Evolutionary conservation across 2,329 filamentous ascomycete genomes (phyloP).

Genomic region (Neofusicoccum kwambonambiense): DNA sequence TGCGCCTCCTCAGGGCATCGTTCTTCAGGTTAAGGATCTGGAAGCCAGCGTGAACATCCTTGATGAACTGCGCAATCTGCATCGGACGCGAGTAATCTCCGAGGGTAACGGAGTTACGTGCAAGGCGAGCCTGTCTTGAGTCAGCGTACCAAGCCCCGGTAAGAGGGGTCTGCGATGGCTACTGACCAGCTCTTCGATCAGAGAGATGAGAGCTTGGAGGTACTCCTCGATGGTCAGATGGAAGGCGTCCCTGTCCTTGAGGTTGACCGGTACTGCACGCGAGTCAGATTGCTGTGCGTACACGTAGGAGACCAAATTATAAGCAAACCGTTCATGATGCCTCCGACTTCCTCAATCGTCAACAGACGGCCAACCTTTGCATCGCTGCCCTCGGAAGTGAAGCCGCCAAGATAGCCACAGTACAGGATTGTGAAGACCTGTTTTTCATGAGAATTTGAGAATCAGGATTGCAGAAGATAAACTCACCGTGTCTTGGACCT

Average conservation of each 20-base stretch:
- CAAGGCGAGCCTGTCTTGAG: conserved; percentile 65
- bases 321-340: conserved; percentile 66
- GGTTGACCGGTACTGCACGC: conserved; percentile 76
- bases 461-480: conserved; percentile 29
- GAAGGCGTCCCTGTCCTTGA: conserved; percentile 86
- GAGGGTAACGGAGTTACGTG: conserved; percentile 90
- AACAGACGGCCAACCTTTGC: conserved; percentile 64
- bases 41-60: conserved; percentile 93
- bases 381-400: conserved; percentile 53
- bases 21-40: conserved; percentile 98
- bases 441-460: conserved; percentile 18
- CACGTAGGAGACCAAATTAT: background rate
- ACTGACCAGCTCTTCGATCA: conserved; percentile 79
- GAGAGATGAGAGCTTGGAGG: conserved; percentile 78
- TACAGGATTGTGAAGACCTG: conserved; percentile 60
- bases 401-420: conserved; percentile 77
- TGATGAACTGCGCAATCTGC: conserved; percentile 87
- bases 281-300: background rate
- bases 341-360: conserved; percentile 84
- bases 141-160: background rate
- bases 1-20: conserved; percentile 80
- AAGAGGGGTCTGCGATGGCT: conserved; percentile 19
- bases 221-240: conserved; percentile 98
- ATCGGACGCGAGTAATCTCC: conserved; percentile 84
- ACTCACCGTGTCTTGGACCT: conserved; percentile 75